These are phyloP conservation scores for Aegilops sharonensis DNA, from an alignment of 176 grass and related monocot species.

Conservation along the genomic window DNA sequence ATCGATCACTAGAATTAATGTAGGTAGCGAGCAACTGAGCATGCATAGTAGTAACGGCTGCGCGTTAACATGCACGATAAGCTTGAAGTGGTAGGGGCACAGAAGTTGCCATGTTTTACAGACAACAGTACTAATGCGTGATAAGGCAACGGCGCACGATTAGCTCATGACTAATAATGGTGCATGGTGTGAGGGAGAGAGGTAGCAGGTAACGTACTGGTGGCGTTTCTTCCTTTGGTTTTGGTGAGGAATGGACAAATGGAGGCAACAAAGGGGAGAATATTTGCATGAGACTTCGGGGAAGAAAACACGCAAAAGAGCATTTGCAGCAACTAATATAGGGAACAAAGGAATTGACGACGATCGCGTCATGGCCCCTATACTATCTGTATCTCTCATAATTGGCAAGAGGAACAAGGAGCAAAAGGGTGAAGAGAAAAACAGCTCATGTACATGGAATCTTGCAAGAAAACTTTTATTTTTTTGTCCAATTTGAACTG, in stretches of 20 bases:
- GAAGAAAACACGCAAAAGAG: slow-evolving; percentile 16
- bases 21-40: no score
- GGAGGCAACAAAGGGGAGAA: slow-evolving; percentile 40
- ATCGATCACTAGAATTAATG: background rate
- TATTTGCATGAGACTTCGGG: slow-evolving; percentile 37
- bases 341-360: slow-evolving; percentile 38
- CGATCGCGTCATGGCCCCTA: slow-evolving; percentile 27
- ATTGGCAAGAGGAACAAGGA: slow-evolving; percentile 23
- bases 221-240: slow-evolving; percentile 11
- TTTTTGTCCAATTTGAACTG: background rate
- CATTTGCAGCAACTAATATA: slow-evolving; percentile 37
- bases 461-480: background rate
- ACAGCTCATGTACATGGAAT: slow-evolving; percentile 39
- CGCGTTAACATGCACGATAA: no score
- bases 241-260: slow-evolving; percentile 50
- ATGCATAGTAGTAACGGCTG: no score
- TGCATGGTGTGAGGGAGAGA: background rate
- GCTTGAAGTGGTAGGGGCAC: no score
- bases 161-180: background rate
- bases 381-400: slow-evolving; percentile 25
- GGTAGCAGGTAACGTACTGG: background rate
- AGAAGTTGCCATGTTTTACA: no score
- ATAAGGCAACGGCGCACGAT: background rate
- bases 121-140: background rate
- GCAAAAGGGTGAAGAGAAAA: slow-evolving; percentile 7